phyloP scores from a whole-genome alignment of 2,329 filamentous ascomycete genomes.

The Leptographium radiaticola region DNA sequence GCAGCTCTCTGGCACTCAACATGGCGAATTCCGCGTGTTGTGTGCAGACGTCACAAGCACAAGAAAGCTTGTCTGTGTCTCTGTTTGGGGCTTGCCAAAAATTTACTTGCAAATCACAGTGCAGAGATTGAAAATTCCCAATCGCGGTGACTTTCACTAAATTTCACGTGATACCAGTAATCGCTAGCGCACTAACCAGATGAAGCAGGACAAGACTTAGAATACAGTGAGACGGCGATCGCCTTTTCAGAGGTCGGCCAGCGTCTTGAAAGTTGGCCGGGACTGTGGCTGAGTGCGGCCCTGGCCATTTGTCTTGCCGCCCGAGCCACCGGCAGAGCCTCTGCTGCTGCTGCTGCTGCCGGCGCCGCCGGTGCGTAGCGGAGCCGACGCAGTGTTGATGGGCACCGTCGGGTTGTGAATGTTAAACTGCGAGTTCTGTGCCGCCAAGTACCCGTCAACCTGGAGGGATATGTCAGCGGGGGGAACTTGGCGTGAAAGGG shows the following conservation, averaged over 20 bases:
- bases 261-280: constrained; percentile 32
- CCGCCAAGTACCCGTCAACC: constrained; percentile 50
- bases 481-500: background rate
- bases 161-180: background rate
- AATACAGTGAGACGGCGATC: background rate
- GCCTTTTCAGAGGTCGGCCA: constrained; percentile 35
- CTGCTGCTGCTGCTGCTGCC: constrained; percentile 6
- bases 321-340: constrained; percentile 7
- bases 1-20: constrained; percentile 9
- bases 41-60: background rate
- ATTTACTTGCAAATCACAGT: constrained; percentile 7
- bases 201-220: background rate
- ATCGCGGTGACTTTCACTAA: background rate
- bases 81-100: background rate
- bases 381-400: constrained; percentile 1
- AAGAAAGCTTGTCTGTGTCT: background rate
- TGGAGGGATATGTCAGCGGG: constrained; percentile 15
- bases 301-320: background rate
- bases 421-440: constrained; percentile 47
- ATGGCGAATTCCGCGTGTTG: background rate
- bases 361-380: constrained; percentile 1
- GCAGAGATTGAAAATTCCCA: constrained; percentile 10
- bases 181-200: background rate
- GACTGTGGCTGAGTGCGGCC: constrained; percentile 14
- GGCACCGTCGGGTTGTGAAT: constrained; percentile 23